Percentiles rank a stretch among this genome's conserved stretches.
phyloP scores from a whole-genome alignment of 1,139 yeast genomes.

The Suhomyces kunorum region DNA sequence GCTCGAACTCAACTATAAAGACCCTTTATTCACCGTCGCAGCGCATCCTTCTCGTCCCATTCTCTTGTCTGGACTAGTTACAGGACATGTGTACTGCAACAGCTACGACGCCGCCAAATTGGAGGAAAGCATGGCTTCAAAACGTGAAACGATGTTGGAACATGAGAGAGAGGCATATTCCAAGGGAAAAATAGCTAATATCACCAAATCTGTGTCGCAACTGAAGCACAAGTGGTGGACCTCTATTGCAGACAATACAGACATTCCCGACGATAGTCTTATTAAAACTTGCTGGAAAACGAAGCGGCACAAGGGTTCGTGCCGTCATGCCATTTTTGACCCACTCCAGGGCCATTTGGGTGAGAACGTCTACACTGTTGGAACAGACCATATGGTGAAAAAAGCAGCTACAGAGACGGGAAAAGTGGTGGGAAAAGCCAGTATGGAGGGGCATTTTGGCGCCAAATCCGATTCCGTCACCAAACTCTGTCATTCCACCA shows the following conservation, averaged over 20 bases:
- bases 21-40: constrained; percentile 75
- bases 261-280: constrained; percentile 29
- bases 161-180: constrained; percentile 30
- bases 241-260: constrained; percentile 39
- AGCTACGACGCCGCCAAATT: constrained; percentile 53
- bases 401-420: constrained; percentile 75
- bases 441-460: constrained; percentile 28
- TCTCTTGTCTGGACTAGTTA: constrained; percentile 70
- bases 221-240: constrained; percentile 53
- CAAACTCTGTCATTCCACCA: constrained; percentile 60
- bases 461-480: constrained; percentile 48
- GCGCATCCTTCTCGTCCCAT: constrained; percentile 76
- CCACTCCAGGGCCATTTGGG: constrained; percentile 50
- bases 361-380: constrained; percentile 62
- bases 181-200: constrained; percentile 29
- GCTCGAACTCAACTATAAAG: constrained; percentile 51
- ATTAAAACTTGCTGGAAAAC: constrained; percentile 72
- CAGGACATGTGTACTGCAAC: constrained; percentile 69
- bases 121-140: constrained; percentile 38
- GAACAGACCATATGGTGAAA: constrained; percentile 79
- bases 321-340: constrained; percentile 73
- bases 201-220: constrained; percentile 38
- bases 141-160: constrained; percentile 18
- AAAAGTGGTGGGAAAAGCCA: constrained; percentile 62
- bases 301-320: constrained; percentile 86